Evolutionary conservation across 2,329 filamentous ascomycete genomes (phyloP), one percentile per base, ranked within the genome.

Genomic region (Cladosporium phlei): DNA sequence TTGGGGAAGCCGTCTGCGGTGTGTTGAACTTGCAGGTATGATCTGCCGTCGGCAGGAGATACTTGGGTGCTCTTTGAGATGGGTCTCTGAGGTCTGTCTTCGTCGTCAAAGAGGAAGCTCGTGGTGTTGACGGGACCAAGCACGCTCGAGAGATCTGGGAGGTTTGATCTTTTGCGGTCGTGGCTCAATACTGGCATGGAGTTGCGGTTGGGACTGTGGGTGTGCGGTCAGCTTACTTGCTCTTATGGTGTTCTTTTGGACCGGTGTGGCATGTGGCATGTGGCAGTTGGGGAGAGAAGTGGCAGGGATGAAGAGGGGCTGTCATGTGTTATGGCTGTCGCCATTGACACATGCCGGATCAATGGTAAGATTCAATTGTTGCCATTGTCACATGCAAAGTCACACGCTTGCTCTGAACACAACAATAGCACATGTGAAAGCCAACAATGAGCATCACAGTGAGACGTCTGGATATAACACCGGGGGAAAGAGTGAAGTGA

Each of bases 1-100:
- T 91, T 90, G 22, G 90, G 89, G 59, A 96, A 97, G 61, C 82
- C 85, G 65, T 95, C 88, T 60, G 94, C 85, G 39, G 80, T 82
- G 54, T 82, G 80, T 46, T 83, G 81, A 69, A 86, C 79, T 64
- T 83, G 78, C 53, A 87, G 74, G 65, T 83, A 85, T 53, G 77
- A 82, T 61, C 81, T 83, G 55, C 84, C 77, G 50, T 85, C 82
- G 37, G 81, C 78, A 39, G 80, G 82, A 21, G 78, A 75, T 33
- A 54, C 43, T 39, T 64, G 60, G 46, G 76, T 70, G 20, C 45
- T 40, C 35, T 40, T 47, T 2, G 45, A 47, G 17, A 45, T 45
- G 5, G 42, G 42, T 28, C 42, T 45, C 11, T 28, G 20, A 2
- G 45, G 45, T 66, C 89, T 83, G 50, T 73, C 69, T 55, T 74